These are phyloP conservation scores for Solanum bulbocastanum DNA, from an alignment of 257 asterid genomes.

Conservation along the genomic window DNA sequence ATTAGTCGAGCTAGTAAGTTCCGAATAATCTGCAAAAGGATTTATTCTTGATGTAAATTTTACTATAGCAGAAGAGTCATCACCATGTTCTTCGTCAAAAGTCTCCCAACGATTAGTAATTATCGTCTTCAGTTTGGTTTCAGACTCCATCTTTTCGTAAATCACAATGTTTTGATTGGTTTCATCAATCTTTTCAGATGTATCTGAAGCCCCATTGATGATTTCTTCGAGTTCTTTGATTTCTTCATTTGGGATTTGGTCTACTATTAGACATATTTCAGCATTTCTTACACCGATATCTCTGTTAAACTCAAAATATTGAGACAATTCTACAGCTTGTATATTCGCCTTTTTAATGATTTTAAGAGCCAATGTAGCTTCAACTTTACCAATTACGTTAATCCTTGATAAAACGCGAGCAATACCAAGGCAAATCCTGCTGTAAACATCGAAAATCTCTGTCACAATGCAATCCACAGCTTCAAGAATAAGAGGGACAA, in stretches of 20 bases:
- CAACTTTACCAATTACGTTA: constrained; percentile 30
- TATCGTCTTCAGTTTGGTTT: constrained; percentile 11
- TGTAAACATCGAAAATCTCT: constrained; percentile 54
- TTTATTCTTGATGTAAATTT: background rate
- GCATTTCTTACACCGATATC: constrained; percentile 50
- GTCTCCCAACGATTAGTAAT: constrained; percentile 30
- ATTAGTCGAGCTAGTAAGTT: background rate
- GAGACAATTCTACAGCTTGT: constrained; percentile 47
- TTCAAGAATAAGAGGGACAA: constrained; percentile 37
- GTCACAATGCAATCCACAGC: constrained; percentile 57
- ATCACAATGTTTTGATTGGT: constrained; percentile 13
- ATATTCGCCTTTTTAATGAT: constrained; percentile 42
- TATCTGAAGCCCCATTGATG: constrained; percentile 17
- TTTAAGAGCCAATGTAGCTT: constrained; percentile 41
- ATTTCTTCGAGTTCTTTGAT: constrained; percentile 37
- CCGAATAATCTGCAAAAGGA: constrained; percentile 3
- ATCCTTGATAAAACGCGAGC: constrained; percentile 43
- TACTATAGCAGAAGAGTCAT: background rate
- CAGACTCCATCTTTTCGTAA: background rate
- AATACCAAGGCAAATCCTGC: constrained; percentile 50
- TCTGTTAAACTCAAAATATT: constrained; percentile 44
- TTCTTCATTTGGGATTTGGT: constrained; percentile 43
- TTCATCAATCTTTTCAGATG: background rate
- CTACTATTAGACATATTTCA: constrained; percentile 31
- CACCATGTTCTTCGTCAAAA: constrained; percentile 24